These are phyloP conservation scores for Jatropha podagrica DNA, from an alignment of 441 rosid genomes.

Conservation along the genomic window DNA sequence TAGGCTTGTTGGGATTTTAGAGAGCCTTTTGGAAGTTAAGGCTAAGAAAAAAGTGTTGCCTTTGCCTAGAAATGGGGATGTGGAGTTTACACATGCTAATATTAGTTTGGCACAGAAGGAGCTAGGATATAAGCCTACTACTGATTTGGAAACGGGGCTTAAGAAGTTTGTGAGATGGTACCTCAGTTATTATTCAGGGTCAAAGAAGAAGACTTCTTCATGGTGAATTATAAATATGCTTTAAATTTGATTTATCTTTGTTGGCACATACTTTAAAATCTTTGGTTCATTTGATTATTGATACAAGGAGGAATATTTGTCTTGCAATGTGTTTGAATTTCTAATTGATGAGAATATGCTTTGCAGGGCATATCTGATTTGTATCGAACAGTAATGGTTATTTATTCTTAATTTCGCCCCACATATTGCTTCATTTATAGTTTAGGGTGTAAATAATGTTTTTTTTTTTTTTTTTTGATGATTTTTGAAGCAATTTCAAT, in stretches of 20 bases:
- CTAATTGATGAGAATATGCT: slow-evolving; percentile 11
- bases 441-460: not conserved
- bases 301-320: not conserved
- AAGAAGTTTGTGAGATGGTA: slow-evolving; percentile 84
- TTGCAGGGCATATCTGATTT: slow-evolving; percentile 10
- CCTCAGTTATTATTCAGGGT: slow-evolving; percentile 39
- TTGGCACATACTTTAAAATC: slow-evolving; percentile 6
- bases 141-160: slow-evolving; percentile 64
- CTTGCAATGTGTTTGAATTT: slow-evolving; percentile 12
- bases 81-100: slow-evolving; percentile 69
- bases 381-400: slow-evolving; percentile 1
- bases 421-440: slow-evolving; percentile 4
- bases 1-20: slow-evolving; percentile 59
- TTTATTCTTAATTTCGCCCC: not conserved
- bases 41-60: slow-evolving; percentile 66
- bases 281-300: slow-evolving; percentile 1
- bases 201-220: slow-evolving; percentile 51
- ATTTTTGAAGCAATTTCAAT: not conserved
- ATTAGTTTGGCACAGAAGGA: slow-evolving; percentile 62
- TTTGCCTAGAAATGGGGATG: slow-evolving; percentile 79
- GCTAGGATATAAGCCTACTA: slow-evolving; percentile 60
- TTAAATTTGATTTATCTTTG: not conserved
- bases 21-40: slow-evolving; percentile 63
- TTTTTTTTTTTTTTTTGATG: not conserved
- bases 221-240: slow-evolving; percentile 28